A percentile compares a stretch with the other conserved stretches of the same genome.
Evolutionary conservation across 1,139 yeast genomes (phyloP).

Genomic region (Lodderomyces margitis): DNA sequence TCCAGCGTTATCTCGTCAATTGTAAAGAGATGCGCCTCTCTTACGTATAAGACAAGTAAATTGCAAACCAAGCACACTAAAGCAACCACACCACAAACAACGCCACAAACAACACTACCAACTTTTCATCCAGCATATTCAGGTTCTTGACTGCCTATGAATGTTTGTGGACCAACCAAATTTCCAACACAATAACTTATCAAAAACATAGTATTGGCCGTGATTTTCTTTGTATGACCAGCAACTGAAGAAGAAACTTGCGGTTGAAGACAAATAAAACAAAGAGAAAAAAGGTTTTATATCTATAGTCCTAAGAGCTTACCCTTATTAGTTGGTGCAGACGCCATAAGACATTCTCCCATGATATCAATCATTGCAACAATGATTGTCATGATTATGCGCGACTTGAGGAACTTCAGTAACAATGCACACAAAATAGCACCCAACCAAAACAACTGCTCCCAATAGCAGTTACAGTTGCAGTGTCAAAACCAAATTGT

Average conservation of each 20-base stretch:
- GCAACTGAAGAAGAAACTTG: slow-evolving; percentile 59
- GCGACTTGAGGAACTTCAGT: slow-evolving; percentile 28
- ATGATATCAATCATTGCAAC: slow-evolving; percentile 36
- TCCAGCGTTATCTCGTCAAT: no score
- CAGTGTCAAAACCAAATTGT: slow-evolving; percentile 41
- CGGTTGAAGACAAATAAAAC: slow-evolving; percentile 48
- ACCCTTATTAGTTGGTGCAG: slow-evolving; percentile 34
- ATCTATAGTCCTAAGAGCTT: slow-evolving; percentile 43
- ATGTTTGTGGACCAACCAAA: slow-evolving; percentile 69
- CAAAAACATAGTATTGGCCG: slow-evolving; percentile 57
- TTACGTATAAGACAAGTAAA: slow-evolving; percentile 34
- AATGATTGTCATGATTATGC: slow-evolving; percentile 43
- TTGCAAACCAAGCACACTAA: slow-evolving; percentile 19
- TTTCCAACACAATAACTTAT: slow-evolving; percentile 69
- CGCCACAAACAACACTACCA: slow-evolving; percentile 32
- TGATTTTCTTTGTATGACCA: slow-evolving; percentile 67
- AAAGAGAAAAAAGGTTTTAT: slow-evolving; percentile 30
- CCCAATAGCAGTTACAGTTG: slow-evolving; percentile 34
- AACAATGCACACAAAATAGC: slow-evolving; percentile 32
- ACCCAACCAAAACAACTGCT: slow-evolving; percentile 42
- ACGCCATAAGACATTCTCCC: slow-evolving; percentile 49
- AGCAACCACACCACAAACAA: slow-evolving; percentile 26
- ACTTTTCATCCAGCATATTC: slow-evolving; percentile 45
- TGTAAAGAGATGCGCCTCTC: no score
- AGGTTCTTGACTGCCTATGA: slow-evolving; percentile 53